phyloP scores from a whole-genome alignment of 495 filamentous ascomycete species.

The Penicillium tannophilum region DNA sequence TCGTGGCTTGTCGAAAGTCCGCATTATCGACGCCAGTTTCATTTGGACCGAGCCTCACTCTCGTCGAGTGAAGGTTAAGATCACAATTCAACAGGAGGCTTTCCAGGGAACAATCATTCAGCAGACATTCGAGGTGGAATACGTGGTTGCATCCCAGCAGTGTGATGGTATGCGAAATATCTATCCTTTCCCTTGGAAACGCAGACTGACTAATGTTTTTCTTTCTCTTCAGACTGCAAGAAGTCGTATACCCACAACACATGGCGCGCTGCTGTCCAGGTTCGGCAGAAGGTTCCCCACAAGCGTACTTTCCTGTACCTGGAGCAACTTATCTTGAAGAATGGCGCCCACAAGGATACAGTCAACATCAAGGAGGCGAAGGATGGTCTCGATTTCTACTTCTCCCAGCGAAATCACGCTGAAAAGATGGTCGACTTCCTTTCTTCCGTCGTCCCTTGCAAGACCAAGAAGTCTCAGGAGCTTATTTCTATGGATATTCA shows the following conservation, averaged over 20 bases:
- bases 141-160: constrained; percentile 84
- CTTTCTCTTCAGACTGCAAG: constrained; percentile 68
- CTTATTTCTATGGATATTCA: constrained; percentile 94
- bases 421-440: constrained; percentile 93
- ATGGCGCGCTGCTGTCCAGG: constrained; percentile 83
- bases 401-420: constrained; percentile 82
- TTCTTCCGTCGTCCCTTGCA: constrained; percentile 67
- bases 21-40: constrained; percentile 93
- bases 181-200: too few species aligned
- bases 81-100: constrained; percentile 84
- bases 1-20: constrained; percentile 76
- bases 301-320: constrained; percentile 97
- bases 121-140: constrained; percentile 92
- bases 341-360: constrained; percentile 86
- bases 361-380: constrained; percentile 96
- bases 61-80: constrained; percentile 83
- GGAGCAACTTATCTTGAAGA: constrained; percentile 94
- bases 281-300: constrained; percentile 95
- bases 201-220: not conserved
- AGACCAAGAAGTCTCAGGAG: constrained; percentile 83
- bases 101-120: constrained; percentile 79
- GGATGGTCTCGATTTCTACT: constrained; percentile 96
- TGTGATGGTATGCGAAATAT: constrained; percentile 43
- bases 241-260: constrained; percentile 96
- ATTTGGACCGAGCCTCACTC: constrained; percentile 99